Evolutionary conservation across 1,139 yeast genomes (phyloP).

Genomic region (Candida tetrigidarum): DNA sequence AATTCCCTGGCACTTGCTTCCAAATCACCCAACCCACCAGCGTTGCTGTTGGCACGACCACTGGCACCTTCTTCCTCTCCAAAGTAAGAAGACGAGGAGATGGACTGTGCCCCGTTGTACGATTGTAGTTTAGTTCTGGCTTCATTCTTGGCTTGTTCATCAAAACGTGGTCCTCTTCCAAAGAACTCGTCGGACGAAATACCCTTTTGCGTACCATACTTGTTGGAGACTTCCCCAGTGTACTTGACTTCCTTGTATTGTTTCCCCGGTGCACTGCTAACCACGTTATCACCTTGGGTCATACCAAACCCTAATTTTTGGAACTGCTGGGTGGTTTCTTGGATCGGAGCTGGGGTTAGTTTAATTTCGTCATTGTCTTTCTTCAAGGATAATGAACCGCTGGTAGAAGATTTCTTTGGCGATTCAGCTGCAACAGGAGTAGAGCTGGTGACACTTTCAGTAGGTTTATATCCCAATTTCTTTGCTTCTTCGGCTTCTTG

Average conservation of each 20-base stretch:
- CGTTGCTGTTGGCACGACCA: conserved; percentile 27
- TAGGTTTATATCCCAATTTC: conserved; percentile 73
- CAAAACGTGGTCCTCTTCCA: conserved; percentile 83
- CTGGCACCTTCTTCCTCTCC: conserved; percentile 73
- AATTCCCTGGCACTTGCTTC: conserved; percentile 69
- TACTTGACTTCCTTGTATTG: conserved; percentile 55
- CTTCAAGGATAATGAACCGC: conserved; percentile 18
- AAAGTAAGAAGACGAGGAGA: conserved; percentile 90
- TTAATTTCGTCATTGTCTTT: conserved; percentile 20
- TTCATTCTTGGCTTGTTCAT: conserved; percentile 76
- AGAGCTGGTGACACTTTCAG: conserved; percentile 32
- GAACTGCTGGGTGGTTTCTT: conserved; percentile 69
- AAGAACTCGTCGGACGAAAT: conserved; percentile 95
- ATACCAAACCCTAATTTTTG: conserved; percentile 88
- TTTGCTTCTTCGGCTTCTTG: conserved; percentile 78
- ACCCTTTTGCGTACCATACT: conserved; percentile 89
- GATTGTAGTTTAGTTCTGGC: conserved; percentile 78
- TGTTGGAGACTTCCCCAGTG: conserved; percentile 73
- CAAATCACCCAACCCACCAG: conserved; percentile 36
- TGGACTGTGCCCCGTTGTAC: conserved; percentile 86
- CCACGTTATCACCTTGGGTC: conserved; percentile 52
- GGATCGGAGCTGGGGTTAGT: conserved; percentile 36
- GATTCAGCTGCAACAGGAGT: conserved; percentile 13
- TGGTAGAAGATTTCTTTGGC: conserved; percentile 13
- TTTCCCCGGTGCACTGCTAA: conserved; percentile 36